Base-by-base conservation (phyloP, 768 basidiomycete species). In the Pulveroboletus sp. region DNA sequence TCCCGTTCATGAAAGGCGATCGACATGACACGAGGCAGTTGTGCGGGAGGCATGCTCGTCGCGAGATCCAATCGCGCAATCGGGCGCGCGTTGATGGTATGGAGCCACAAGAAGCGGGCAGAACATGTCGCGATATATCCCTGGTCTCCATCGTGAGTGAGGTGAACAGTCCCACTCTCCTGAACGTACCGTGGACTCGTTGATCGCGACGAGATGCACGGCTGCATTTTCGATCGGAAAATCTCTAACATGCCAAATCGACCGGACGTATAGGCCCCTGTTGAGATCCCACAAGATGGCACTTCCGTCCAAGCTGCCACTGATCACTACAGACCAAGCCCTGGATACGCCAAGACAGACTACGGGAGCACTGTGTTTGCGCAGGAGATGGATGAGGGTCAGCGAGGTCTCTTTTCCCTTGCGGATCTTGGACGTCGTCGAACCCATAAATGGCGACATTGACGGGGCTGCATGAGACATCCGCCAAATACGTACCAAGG, bases 281-380 rank as follows among this genome's bases (percentile, higher is more conserved):
- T 96, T 95, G 46, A 93, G 75, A 66, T 95, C 93, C 93, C 93
- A 96, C 4, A 95, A 50, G 4, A 85, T 86, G 0, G 87, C 90
- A 53, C 84, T 89, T 1, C 93, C 90, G 58, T 95, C 93, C 60
- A 80, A 77, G 14, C 89, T 88, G 9, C 91, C 91, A 56, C 89
- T 93, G 39, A 93, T 78, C 21, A 82, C 79, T 21, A 92, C 58
- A 1, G 89, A 89, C 93, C 93, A 95, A 2, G 84, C 69, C 38
- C 86, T 73, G 13, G 87, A 93, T 1, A 89, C 83, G 8, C 83
- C 71, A 14, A 95, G 74, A 57, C 79, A 85, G 1, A 74, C 65
- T 21, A 95, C 78, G 42, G 79, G 74, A 40, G 81, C 80, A 4
- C 79, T 81, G 57, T 94, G 93, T 14, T 88, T 82, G 13, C 89